Conservation (phyloP, 2,329 filamentous ascomycete genomes). For the Xylariaceae sp. region DNA sequence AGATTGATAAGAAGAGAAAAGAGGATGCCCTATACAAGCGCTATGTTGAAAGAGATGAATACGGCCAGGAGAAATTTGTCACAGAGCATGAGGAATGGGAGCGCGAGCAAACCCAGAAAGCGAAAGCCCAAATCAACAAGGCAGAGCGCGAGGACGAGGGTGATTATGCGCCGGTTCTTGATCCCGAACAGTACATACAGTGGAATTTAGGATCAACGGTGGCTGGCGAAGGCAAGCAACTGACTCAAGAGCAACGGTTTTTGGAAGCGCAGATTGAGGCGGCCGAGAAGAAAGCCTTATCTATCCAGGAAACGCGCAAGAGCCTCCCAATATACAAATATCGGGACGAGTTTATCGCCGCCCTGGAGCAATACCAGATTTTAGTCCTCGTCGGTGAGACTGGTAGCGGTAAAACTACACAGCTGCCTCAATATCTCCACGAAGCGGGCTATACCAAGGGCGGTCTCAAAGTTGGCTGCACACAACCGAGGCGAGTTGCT, state of each 20-base stretch:
- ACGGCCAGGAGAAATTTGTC: slow-evolving; percentile 81
- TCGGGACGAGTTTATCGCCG: slow-evolving; percentile 78
- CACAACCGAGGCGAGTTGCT: slow-evolving; percentile 89
- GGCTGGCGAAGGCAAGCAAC: slow-evolving; percentile 64
- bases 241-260: slow-evolving; percentile 74
- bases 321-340: slow-evolving; percentile 87
- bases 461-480: slow-evolving; percentile 83
- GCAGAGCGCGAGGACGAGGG: slow-evolving; percentile 71
- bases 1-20: slow-evolving; percentile 82
- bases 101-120: slow-evolving; percentile 79
- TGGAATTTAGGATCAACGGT: slow-evolving; percentile 73
- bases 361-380: slow-evolving; percentile 79
- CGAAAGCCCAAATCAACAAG: slow-evolving; percentile 76
- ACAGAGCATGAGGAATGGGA: slow-evolving; percentile 98
- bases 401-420: slow-evolving; percentile 92
- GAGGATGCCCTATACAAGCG: slow-evolving; percentile 85
- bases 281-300: slow-evolving; percentile 80
- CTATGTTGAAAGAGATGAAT: slow-evolving; percentile 82
- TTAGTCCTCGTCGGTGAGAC: slow-evolving; percentile 93
- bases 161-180: slow-evolving; percentile 90
- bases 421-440: slow-evolving; percentile 88
- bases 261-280: slow-evolving; percentile 79
- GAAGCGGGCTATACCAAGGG: slow-evolving; percentile 85
- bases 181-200: slow-evolving; percentile 81
- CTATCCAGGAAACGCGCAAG: slow-evolving; percentile 88